Percentiles rank a stretch among this genome's conserved stretches.
These are phyloP conservation scores for Fusarium chaquense DNA, from an alignment of 2,329 filamentous ascomycete genomes.

Conservation along the genomic window DNA sequence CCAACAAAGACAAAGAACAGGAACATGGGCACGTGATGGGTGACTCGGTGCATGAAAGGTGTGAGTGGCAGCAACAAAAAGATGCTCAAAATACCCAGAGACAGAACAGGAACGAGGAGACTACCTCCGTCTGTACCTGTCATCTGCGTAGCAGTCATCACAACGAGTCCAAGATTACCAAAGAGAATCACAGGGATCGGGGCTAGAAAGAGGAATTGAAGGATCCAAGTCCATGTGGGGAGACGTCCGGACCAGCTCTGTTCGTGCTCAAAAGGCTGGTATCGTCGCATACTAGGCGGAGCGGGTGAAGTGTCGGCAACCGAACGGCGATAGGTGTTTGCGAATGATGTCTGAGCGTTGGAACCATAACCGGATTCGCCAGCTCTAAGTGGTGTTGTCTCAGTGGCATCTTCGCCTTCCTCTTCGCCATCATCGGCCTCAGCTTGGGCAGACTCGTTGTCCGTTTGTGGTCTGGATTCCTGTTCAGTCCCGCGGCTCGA, in stretches of 20 bases:
- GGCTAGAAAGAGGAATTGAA: slow-evolving; percentile 84
- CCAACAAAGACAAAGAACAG: slow-evolving; percentile 78
- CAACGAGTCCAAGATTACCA: slow-evolving; percentile 79
- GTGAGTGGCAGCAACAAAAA: slow-evolving; percentile 80
- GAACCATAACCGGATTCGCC: slow-evolving; percentile 52
- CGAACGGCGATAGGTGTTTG: slow-evolving; percentile 67
- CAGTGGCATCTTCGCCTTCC: slow-evolving; percentile 57
- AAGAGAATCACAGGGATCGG: slow-evolving; percentile 82
- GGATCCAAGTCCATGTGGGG: slow-evolving; percentile 86
- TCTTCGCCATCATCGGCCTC: slow-evolving; percentile 29
- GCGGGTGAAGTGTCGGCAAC: slow-evolving; percentile 50
- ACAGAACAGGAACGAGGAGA: slow-evolving; percentile 77
- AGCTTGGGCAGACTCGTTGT: slow-evolving; percentile 41
- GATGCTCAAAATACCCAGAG: slow-evolving; percentile 75
- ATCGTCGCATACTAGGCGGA: slow-evolving; percentile 41
- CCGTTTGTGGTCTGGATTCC: slow-evolving; percentile 20
- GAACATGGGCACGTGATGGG: slow-evolving; percentile 83
- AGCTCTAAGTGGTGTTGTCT: slow-evolving; percentile 66
- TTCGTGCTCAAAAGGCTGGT: slow-evolving; percentile 73
- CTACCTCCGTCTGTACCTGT: slow-evolving; percentile 86
- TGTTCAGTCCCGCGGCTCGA: slow-evolving; percentile 46
- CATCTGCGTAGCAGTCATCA: slow-evolving; percentile 79
- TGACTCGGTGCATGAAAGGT: slow-evolving; percentile 89
- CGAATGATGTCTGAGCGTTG: slow-evolving; percentile 63
- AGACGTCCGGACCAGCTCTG: slow-evolving; percentile 87